Evolutionary conservation across 1,139 yeast genomes (phyloP), one percentile per base, ranked within the genome.

Genomic region (Hyphopichia burtonii): DNA sequence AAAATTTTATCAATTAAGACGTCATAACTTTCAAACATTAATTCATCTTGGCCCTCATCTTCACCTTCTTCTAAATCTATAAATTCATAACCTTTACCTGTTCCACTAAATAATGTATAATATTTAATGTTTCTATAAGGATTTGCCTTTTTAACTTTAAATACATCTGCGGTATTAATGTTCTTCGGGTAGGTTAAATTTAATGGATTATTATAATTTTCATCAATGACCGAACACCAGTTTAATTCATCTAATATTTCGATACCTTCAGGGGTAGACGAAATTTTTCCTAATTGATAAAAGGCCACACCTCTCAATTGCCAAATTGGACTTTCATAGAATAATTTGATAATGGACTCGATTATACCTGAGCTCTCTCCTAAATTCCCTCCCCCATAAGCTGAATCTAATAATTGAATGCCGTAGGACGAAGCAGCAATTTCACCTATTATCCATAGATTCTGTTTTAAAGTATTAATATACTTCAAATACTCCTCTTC

Each of bases 391-490:
- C 47, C 45, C 7, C 28, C n/a, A 40, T 47, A 57, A 44, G 80
- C 67, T 16, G 84, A 76, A 53, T 85, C 89, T 37, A 89, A 61
- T 33, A 88, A 68, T 36, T 80, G 78, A 25, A 85, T 80, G 0
- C 96, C 96, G 42, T 73, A 68, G 25, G 71, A 71, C 0, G 86
- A 78, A 9, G 90, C 78, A 2, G 91, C 90, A 33, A 90, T 82
- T 52, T 83, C 83, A 0, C 97, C 97, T 35, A 88, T 72, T 3
- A 95, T 85, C 97, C 98, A 93, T 38, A 91, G 57, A 38, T 86
- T 80, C 14, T 91, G 89, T 55, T 87, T 88, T 22, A 90, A 60
- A 41, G 73, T 74, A 7, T 12, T 23, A 28, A 23, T 40, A 12
- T 42, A 31, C 12, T 43, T 44, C 12, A 40, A 10, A 18, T 35